Base-by-base conservation (phyloP, 495 filamentous ascomycete species). In the Lineolata rhizophorae region DNA sequence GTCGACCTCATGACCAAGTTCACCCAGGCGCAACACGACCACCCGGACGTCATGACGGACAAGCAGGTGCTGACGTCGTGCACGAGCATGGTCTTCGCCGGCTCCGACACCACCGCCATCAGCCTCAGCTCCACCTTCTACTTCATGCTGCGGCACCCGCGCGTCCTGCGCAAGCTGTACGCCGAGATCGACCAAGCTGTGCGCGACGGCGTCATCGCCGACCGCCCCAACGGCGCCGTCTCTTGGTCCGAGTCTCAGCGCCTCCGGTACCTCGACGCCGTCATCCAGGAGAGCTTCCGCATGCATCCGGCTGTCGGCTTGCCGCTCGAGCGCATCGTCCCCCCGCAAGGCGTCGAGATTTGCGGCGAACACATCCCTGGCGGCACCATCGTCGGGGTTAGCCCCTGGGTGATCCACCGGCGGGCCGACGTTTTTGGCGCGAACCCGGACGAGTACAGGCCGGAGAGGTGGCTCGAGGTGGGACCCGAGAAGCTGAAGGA, bases 231-330 rank as follows among this genome's bases (percentile, higher is more conserved):
- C 31, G 49, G 35, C 34, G 38, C 49, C 9, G 43, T 64, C 20
- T 49, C 52, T 3, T 65, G 58, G 47, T 41, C 45, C 6, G 58
- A 64, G 37, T 46, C 46, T 1, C 48, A 55, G 29, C 49, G 53
- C 27, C 48, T 77, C 6, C 54, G 46, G 1, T 81, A 79, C 40
- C 61, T 80, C 9, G 67, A 71, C 34, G 69, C 72, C 3, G 64
- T 65, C 21, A 62, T 81, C 40, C 72, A 76, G 49, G 76, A 83
- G 49, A 55, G 65, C 0, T 64, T 78, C 47, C 60, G 74, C 2
- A 32, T 79, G 12, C 66, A 77, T 40, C 70, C 76, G 0, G 64
- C 69, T 5, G 57, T 68, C 1, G 65, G 65, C 0, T 47, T 76
- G 15, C 56, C 64, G 13, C 60, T 78, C 30, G 72, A 79, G 50